phyloP scores from a whole-genome alignment of 805 yeast genomes.

The Geotrichum ghanense region DNA sequence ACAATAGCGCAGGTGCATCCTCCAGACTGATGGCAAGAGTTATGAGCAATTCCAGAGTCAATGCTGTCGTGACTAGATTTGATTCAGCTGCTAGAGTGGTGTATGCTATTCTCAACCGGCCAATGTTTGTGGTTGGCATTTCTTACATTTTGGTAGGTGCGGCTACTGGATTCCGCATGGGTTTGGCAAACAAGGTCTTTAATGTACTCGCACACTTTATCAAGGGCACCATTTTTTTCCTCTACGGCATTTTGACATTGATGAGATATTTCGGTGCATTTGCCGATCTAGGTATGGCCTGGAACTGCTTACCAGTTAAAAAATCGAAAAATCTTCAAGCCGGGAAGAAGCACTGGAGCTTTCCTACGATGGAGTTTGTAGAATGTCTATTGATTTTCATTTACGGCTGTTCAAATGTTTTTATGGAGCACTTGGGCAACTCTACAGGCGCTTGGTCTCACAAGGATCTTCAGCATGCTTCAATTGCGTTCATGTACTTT shows the following conservation, averaged over 20 bases:
- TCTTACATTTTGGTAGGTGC: slow-evolving; percentile 45
- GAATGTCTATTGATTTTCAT: slow-evolving; percentile 73
- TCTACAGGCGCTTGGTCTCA: slow-evolving; percentile 80
- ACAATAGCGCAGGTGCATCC: neutral
- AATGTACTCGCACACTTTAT: slow-evolving; percentile 89
- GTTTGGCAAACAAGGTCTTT: slow-evolving; percentile 56
- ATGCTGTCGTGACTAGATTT: neutral
- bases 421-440: slow-evolving; percentile 76
- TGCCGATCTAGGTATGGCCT: slow-evolving; percentile 70
- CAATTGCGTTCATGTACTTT: slow-evolving; percentile 82
- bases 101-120: slow-evolving; percentile 49
- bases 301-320: slow-evolving; percentile 48
- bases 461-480: slow-evolving; percentile 79
- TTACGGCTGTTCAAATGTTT: slow-evolving; percentile 83
- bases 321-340: neutral
- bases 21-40: neutral
- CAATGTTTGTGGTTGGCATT: slow-evolving; percentile 48
- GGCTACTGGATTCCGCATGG: slow-evolving; percentile 61
- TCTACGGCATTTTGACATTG: slow-evolving; percentile 66
- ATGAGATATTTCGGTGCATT: slow-evolving; percentile 84
- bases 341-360: neutral
- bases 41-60: neutral
- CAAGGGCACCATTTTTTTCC: slow-evolving; percentile 83
- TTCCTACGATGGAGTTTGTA: slow-evolving; percentile 62
- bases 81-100: slow-evolving; percentile 24